Percentiles rank a stretch among this genome's conserved stretches.
Conservation (phyloP, 768 basidiomycete species). For the Tylopilus subfusipes region DNA sequence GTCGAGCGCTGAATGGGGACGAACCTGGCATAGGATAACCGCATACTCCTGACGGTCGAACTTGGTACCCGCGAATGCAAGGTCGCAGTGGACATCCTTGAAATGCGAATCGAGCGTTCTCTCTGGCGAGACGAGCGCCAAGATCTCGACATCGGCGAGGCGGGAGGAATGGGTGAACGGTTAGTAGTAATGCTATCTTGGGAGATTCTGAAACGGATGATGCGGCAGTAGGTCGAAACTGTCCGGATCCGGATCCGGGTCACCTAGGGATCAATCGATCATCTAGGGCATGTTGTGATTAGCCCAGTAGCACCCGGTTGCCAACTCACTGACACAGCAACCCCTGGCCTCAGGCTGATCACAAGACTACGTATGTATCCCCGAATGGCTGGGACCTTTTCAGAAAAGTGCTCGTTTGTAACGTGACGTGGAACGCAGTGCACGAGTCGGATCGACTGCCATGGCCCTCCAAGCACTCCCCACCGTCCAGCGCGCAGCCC, state of each 20-base stretch:
- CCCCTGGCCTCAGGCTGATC: no score
- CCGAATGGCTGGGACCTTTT: no score
- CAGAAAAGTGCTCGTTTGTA: no score
- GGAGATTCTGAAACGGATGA: background rate
- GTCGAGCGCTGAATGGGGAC: background rate
- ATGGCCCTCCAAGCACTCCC: conserved; percentile 13
- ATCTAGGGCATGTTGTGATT: no score
- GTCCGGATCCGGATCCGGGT: no score
- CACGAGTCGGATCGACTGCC: no score
- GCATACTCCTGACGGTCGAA: conserved; percentile 11
- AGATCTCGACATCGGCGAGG: conserved; percentile 4
- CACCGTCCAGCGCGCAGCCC: conserved; percentile 25
- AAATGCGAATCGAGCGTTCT: conserved; percentile 8
- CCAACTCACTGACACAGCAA: no score
- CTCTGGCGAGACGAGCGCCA: conserved; percentile 14
- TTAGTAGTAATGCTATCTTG: background rate
- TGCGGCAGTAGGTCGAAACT: no score
- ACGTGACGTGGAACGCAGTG: no score
- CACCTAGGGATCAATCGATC: no score
- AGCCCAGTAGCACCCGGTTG: no score
- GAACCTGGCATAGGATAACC: conserved; percentile 9
- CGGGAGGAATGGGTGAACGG: conserved; percentile 9
- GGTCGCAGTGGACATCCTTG: conserved; percentile 11
- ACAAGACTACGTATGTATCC: no score
- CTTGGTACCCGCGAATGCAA: background rate